Evolutionary conservation across 2,329 filamentous ascomycete genomes (phyloP), one percentile per base, ranked within the genome.

Genomic region (Aspergillus sp.): DNA sequence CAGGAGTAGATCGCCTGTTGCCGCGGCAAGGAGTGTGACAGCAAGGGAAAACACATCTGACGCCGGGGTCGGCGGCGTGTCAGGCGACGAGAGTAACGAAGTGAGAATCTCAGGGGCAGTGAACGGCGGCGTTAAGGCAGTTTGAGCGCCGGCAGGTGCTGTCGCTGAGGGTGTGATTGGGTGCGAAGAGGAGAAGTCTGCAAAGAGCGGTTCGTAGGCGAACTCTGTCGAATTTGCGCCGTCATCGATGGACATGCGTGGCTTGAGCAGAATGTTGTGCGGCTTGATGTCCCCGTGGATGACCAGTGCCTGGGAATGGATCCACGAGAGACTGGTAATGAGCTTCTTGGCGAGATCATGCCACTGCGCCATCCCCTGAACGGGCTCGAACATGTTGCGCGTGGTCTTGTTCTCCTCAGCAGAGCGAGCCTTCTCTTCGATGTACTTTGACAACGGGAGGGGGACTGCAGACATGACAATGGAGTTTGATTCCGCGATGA

Each of bases 221-320:
- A 81, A 78, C 6, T 57, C 64, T 11, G 52, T 57, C 3, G 62
- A 61, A 4, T 64, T 62, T 7, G 50, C 28, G 30, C 55, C 47
- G 2, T 62, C 56, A 41, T 60, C 31, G 7, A 63, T 55, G 4
- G 61, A 60, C n/a, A 63, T 50, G 5, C 68, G 62, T 23, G 69
- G 66, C 3, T 69, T 71, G 2, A 83, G 70, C 0, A 82, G 71
- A 30, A 82, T 71, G 46, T 82, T 83, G 50, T 77, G 75, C 5
- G 79, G 80, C 62, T 83, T 83, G 68, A 83, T 77, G 68, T 82
- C 80, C 1, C 79, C 80, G 64, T 83, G 81, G 3, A 82, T 74
- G 4, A 83, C 72, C 4, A 74, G 72, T 2, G 75, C 71, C 3
- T 66, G 63, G 38, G 69, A 65, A 54, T 83, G 81, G 7, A 83